These are phyloP conservation scores for Rhytidiadelphus loreus DNA, from an alignment of 225 moss, liverwort and hornwort genomes.

Conservation along the genomic window DNA sequence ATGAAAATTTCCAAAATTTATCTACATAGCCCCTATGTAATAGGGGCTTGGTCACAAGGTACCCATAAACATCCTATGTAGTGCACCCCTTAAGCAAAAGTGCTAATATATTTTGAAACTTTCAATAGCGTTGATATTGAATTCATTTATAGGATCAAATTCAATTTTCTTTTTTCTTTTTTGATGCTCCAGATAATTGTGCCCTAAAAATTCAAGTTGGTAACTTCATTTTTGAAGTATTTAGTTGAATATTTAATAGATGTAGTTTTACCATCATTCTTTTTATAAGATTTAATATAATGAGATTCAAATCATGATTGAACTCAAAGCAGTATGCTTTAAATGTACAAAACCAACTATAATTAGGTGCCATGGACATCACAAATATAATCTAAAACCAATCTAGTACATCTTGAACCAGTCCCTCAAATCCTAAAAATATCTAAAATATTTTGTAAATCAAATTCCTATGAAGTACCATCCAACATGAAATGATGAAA, in stretches of 20 bases:
- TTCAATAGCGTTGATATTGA: background rate
- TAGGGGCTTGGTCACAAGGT: too few relatives aligned
- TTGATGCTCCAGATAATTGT: background rate
- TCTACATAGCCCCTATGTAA: too few relatives aligned
- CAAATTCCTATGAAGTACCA: rapidly evolving
- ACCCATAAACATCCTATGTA: too few relatives aligned
- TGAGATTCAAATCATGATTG: background rate
- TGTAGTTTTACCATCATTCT: background rate
- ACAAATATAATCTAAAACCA: background rate
- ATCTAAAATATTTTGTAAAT: background rate
- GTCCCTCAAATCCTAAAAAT: background rate
- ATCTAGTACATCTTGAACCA: background rate
- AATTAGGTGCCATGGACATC: rapidly evolving
- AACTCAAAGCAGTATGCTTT: background rate
- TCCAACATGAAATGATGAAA: background rate
- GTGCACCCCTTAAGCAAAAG: too few relatives aligned
- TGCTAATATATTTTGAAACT: too few relatives aligned
- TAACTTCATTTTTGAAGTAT: background rate
- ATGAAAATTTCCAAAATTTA: too few relatives aligned
- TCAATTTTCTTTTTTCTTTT: background rate
- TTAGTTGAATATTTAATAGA: background rate
- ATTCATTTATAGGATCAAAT: background rate
- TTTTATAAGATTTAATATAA: background rate
- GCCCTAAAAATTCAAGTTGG: background rate
- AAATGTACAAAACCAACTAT: background rate